These are phyloP conservation scores for Helianthus tuberosus DNA, from an alignment of 129 eudicot genomes.

Conservation along the genomic window DNA sequence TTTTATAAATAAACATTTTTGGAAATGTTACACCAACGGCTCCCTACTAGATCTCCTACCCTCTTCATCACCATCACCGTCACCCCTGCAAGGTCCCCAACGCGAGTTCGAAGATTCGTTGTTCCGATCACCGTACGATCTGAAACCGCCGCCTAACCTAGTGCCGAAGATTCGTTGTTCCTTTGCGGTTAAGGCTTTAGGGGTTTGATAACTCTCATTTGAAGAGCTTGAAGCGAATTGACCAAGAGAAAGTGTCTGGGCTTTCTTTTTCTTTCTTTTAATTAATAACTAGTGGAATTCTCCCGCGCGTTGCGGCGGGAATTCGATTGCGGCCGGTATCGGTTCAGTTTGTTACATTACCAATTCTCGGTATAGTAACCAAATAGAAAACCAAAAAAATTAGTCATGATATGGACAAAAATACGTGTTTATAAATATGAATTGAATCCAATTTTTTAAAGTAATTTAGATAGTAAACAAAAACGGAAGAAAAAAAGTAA, in stretches of 20 bases:
- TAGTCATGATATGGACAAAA: too few relatives aligned
- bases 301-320: too few relatives aligned
- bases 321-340: too few relatives aligned
- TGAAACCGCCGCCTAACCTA: constrained; percentile 76
- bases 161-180: constrained; percentile 46
- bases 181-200: constrained; percentile 49
- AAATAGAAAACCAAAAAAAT: too few relatives aligned
- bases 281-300: too few relatives aligned
- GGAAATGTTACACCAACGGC: constrained; percentile 4
- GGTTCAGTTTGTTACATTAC: too few relatives aligned
- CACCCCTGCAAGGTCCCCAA: constrained; percentile 38
- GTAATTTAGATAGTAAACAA: too few relatives aligned
- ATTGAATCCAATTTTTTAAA: too few relatives aligned
- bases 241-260: constrained; percentile 55
- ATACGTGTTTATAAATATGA: too few relatives aligned
- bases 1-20: too few relatives aligned
- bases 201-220: constrained; percentile 27
- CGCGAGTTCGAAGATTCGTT: constrained; percentile 28
- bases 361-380: too few relatives aligned
- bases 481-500: too few relatives aligned
- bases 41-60: constrained; percentile 47
- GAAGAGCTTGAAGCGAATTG: constrained; percentile 42
- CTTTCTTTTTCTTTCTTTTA: constrained; percentile 83
- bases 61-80: constrained; percentile 25
- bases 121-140: constrained; percentile 61